A percentile compares a stretch with the other conserved stretches of the same genome.
phyloP scores from a whole-genome alignment of 2,329 filamentous ascomycete species.

The Colletotrichum sp. region DNA sequence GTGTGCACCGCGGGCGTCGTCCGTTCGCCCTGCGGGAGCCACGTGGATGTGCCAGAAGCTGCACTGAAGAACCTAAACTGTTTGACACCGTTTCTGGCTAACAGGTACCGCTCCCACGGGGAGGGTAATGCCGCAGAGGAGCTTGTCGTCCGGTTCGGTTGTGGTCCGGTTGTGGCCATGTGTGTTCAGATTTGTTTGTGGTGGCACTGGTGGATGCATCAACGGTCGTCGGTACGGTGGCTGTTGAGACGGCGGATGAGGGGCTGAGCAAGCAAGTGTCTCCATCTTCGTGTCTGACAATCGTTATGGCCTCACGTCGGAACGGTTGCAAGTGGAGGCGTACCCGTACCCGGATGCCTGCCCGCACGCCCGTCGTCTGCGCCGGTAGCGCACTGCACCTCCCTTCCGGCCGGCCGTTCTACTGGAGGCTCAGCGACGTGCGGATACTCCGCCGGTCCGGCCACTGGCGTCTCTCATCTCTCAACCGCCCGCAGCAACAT shows the following conservation, averaged over 20 bases:
- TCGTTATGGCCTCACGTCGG: neutral
- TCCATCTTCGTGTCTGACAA: neutral
- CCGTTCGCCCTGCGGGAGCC: slow-evolving; percentile 1
- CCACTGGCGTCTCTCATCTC: neutral
- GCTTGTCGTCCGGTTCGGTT: neutral
- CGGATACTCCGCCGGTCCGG: neutral
- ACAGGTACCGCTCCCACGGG: neutral
- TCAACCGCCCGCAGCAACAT: neutral
- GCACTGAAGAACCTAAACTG: slow-evolving; percentile 15
- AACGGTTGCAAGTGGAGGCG: neutral
- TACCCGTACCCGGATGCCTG: neutral
- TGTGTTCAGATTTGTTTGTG: neutral
- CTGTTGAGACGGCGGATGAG: neutral
- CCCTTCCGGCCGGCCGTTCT: neutral
- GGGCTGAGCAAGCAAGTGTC: neutral
- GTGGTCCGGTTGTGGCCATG: neutral
- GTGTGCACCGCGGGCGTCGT: neutral
- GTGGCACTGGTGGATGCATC: neutral
- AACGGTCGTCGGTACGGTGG: neutral
- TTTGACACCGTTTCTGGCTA: neutral
- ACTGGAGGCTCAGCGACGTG: neutral
- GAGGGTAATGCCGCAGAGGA: neutral
- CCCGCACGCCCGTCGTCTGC: neutral
- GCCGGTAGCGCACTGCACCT: neutral
- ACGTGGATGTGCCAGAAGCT: slow-evolving; percentile 15